These are phyloP conservation scores for Aspergillus sp. DNA, from an alignment of 2,329 filamentous ascomycete genomes.

Conservation along the genomic window DNA sequence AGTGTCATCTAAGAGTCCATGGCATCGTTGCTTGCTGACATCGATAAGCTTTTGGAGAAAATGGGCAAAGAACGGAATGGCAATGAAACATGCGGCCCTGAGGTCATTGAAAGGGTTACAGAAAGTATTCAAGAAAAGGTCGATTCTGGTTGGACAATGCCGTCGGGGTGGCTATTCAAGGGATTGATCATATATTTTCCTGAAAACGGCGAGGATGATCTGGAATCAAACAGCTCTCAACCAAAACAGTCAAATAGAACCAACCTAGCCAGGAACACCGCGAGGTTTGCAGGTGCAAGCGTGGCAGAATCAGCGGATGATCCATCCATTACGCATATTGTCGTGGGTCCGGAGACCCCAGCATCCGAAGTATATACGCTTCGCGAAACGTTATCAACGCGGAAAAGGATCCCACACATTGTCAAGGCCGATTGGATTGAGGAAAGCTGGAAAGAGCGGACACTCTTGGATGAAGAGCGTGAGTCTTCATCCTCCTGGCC, in stretches of 20 bases:
- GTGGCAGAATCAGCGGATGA: slow-evolving; percentile 55
- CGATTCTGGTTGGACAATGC: slow-evolving; percentile 29
- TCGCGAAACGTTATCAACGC: slow-evolving; percentile 30
- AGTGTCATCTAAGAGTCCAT: slow-evolving; percentile 15
- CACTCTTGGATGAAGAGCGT: slow-evolving; percentile 75
- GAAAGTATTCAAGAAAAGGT: slow-evolving; percentile 53
- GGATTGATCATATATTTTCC: slow-evolving; percentile 48
- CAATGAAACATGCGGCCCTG: slow-evolving; percentile 44
- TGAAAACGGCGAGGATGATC: slow-evolving; percentile 8
- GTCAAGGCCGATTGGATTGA: slow-evolving; percentile 73
- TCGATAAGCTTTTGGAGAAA: slow-evolving; percentile 38
- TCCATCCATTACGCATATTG: slow-evolving; percentile 67
- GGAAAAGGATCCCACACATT: slow-evolving; percentile 62
- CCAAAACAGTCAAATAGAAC: slow-evolving; percentile 25
- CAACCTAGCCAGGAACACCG: slow-evolving; percentile 54
- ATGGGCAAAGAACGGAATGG: slow-evolving; percentile 33
- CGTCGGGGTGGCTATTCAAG: slow-evolving; percentile 51
- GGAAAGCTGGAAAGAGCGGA: slow-evolving; percentile 76
- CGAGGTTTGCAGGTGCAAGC: slow-evolving; percentile 69
- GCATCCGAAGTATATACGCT: slow-evolving; percentile 44
- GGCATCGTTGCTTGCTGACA: slow-evolving; percentile 5
- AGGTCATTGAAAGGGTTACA: slow-evolving; percentile 57
- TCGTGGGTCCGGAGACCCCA: slow-evolving; percentile 55
- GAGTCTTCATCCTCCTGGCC: slow-evolving; percentile 11
- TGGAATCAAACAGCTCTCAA: not conserved